Evolutionary conservation across 768 basidiomycete species (phyloP), one percentile per base, ranked within the genome.

Genomic region (Roridomyces roridus): DNA sequence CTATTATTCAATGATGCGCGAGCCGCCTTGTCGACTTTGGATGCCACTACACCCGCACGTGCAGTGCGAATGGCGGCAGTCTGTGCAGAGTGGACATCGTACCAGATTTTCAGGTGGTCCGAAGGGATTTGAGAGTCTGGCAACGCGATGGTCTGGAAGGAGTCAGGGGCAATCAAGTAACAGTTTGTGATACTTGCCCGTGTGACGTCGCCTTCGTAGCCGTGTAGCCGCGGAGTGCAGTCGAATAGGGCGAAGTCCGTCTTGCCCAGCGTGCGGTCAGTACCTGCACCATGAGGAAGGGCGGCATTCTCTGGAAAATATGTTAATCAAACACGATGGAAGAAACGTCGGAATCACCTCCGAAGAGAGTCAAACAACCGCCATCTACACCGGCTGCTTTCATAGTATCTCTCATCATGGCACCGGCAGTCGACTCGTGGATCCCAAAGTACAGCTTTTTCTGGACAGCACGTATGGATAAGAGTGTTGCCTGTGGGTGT

Each of bases 221-320:
- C 91, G 64, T 89, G 83, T 39, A 94, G 77, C 15, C 77, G 76
- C 1, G 85, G 91, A 9, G 84, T 88, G 47, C 84, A 82, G 67
- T 95, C 93, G 55, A 94, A 87, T 14, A 95, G 77, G 11, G 87
- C 80, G 54, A 91, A 81, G 62, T 96, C 92, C 6, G 76, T 65
- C 49, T 73, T 67, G 1, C 70, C 72, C 12, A 94, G 76, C 0
- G 65, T 64, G 28, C 86, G 81, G 66, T 94, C 89, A 0, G 87
- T 87, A 3, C 91, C 90, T 34, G 81, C 78, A 6, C 92, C 94
- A 68, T 95, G 94, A 4, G 92, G 93, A 21, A 92, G 81, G 3
- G 92, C 92, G 6, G 92, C 93, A 63, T 94, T 91, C 56, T 89
- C 93, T 94, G 68, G 29, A 56, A 57, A 44, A 23, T 50, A 42